Percentiles rank a stretch among this genome's conserved stretches.
phyloP scores from a whole-genome alignment of 768 basidiomycete species.

The Clathrus columnatus region DNA sequence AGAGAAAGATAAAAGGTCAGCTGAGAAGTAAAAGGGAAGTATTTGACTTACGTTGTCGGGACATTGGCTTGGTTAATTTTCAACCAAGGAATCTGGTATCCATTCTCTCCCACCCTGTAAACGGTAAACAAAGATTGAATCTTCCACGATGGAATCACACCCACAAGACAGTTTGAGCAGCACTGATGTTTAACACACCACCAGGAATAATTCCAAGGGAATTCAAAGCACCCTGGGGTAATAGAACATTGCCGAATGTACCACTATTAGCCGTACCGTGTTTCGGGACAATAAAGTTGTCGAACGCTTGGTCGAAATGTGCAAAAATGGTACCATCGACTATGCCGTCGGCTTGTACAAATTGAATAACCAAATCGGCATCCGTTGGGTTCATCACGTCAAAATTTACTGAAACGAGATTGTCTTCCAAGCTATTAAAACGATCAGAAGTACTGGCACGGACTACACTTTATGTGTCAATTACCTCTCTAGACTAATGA shows the following conservation, averaged over 20 bases:
- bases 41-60: constrained; percentile 36
- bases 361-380: constrained; percentile 46
- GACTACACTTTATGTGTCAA: neutral
- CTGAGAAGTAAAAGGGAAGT: neutral
- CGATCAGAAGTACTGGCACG: neutral
- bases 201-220: constrained; percentile 52
- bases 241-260: constrained; percentile 43
- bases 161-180: constrained; percentile 35
- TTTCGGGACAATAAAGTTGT: constrained; percentile 46
- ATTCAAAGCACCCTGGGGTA: constrained; percentile 48
- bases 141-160: constrained; percentile 9
- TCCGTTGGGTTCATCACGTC: constrained; percentile 56
- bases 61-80: constrained; percentile 46
- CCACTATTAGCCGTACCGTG: constrained; percentile 56
- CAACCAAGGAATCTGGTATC: constrained; percentile 61
- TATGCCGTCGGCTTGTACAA: constrained; percentile 47
- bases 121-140: neutral
- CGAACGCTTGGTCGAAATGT: constrained; percentile 47
- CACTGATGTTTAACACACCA: constrained; percentile 43
- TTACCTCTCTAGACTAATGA: constrained; percentile 36
- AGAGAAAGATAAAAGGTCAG: neutral
- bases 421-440: constrained; percentile 30
- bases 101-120: constrained; percentile 36
- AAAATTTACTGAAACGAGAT: constrained; percentile 47
- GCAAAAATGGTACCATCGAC: constrained; percentile 49